A percentile compares a stretch with the other conserved stretches of the same genome.
These are phyloP conservation scores for Gleditsia sinensis DNA, from an alignment of 306 rosid genomes.

Conservation along the genomic window DNA sequence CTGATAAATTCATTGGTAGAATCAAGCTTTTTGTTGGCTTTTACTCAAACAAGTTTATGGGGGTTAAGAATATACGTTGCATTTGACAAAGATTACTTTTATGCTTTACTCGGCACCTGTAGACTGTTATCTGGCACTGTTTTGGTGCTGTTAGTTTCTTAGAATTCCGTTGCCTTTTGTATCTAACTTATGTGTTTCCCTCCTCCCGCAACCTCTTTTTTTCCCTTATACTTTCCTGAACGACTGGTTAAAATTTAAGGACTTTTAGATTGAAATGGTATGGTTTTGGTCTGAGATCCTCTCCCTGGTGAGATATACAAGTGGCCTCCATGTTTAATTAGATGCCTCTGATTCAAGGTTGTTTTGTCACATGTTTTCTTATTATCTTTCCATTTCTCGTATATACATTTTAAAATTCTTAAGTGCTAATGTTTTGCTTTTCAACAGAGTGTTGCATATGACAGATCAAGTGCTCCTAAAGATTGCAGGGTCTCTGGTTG, in stretches of 20 bases:
- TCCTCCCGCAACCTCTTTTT: not conserved
- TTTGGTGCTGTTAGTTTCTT: not conserved
- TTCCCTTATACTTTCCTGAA: not conserved
- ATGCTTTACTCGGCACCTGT: not conserved
- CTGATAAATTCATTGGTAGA: not conserved
- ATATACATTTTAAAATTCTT: not conserved
- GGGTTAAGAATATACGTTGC: not conserved
- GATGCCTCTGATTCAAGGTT: not conserved
- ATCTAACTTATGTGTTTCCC: not conserved
- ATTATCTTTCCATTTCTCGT: not conserved
- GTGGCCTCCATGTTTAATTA: not conserved
- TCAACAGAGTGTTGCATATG: slow-evolving; percentile 86
- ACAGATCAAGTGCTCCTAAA: slow-evolving; percentile 88
- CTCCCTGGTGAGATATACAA: not conserved
- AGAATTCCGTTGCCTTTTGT: not conserved
- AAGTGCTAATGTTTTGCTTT: slow-evolving; percentile 20
- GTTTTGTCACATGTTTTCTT: not conserved
- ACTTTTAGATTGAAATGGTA: not conserved
- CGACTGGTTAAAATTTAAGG: not conserved
- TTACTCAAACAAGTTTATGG: not conserved
- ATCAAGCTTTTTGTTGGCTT: not conserved
- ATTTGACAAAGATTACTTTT: not conserved
- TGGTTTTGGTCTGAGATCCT: not conserved
- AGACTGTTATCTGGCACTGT: not conserved
- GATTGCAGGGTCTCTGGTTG: slow-evolving; percentile 90